Evolutionary conservation across 1,139 yeast genomes (phyloP).

Genomic region (Debaryomyces sp.): DNA sequence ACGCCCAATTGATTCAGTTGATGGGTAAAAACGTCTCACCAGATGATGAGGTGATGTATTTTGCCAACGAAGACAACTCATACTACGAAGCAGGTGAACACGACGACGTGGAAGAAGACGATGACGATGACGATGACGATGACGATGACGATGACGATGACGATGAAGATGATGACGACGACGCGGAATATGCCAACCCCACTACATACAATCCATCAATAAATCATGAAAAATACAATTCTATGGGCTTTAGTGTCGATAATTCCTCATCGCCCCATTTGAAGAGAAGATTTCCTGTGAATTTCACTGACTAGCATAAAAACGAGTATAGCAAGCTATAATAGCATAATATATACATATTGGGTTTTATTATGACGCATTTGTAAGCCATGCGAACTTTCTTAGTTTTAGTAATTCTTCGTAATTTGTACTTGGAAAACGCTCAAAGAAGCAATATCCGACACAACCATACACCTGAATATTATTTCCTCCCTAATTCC

Average conservation of each 20-base stretch:
- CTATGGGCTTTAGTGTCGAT: conserved; percentile 30
- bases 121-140: conserved; percentile 5
- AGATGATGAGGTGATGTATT: conserved; percentile 14
- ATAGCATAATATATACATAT: background rate
- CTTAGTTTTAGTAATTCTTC: background rate
- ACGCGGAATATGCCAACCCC: conserved; percentile 11
- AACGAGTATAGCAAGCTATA: background rate
- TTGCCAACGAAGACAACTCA: background rate
- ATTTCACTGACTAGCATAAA: conserved; percentile 1
- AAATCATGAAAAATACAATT: conserved; percentile 22
- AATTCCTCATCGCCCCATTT: conserved; percentile 42
- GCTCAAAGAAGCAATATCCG: background rate
- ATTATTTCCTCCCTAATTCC: background rate
- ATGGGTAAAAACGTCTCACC: conserved; percentile 49
- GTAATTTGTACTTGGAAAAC: background rate
- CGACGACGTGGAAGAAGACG: conserved; percentile 8
- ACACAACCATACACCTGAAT: background rate
- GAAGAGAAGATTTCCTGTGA: conserved; percentile 25
- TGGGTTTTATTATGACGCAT: background rate
- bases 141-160: conserved; percentile 4
- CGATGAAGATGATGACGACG: conserved; percentile 13
- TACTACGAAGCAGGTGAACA: conserved; percentile 8
- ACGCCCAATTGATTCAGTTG: conserved; percentile 59
- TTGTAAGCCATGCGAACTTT: background rate
- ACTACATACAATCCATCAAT: conserved; percentile 9